phyloP scores from a whole-genome alignment of 371 early-diverging fungal species.

The Syncephalastrum contaminatum region DNA sequence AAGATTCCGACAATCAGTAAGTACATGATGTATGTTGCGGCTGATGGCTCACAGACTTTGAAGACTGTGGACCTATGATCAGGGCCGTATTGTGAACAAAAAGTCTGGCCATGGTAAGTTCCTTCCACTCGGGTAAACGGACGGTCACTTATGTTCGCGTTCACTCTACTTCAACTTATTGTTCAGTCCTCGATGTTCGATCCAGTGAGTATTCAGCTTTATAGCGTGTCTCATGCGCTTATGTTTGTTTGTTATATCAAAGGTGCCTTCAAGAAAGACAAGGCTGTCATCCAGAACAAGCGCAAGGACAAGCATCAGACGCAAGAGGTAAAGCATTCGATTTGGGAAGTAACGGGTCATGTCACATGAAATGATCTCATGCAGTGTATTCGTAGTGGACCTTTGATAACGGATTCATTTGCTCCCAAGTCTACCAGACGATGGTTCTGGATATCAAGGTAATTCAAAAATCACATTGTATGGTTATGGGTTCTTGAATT shows the following conservation, averaged over 20 bases:
- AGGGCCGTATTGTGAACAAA: slow-evolving; percentile 43
- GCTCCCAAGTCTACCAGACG: slow-evolving; percentile 39
- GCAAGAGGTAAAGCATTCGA: slow-evolving; percentile 32
- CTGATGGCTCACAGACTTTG: background rate
- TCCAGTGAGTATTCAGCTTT: background rate
- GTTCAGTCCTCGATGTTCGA: slow-evolving; percentile 5
- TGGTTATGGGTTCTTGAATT: no score
- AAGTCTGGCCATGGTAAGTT: slow-evolving; percentile 49
- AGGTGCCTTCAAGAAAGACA: slow-evolving; percentile 52
- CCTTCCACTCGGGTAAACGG: background rate
- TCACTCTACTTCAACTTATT: background rate
- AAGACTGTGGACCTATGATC: slow-evolving; percentile 44
- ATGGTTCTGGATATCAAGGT: slow-evolving; percentile 51
- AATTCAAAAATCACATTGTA: slow-evolving; percentile 1
- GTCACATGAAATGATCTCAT: background rate
- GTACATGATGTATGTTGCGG: background rate
- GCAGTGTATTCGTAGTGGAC: slow-evolving; percentile 29
- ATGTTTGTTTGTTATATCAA: background rate
- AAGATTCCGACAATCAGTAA: slow-evolving; percentile 53
- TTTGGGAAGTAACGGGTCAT: background rate
- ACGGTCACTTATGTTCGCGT: slow-evolving; percentile 6
- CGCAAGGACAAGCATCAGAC: slow-evolving; percentile 33
- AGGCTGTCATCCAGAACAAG: slow-evolving; percentile 45
- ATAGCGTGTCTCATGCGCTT: background rate
- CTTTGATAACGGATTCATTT: slow-evolving; percentile 44